Conservation (phyloP, 306 rosid species). For the Pyrus pyrifolia region DNA sequence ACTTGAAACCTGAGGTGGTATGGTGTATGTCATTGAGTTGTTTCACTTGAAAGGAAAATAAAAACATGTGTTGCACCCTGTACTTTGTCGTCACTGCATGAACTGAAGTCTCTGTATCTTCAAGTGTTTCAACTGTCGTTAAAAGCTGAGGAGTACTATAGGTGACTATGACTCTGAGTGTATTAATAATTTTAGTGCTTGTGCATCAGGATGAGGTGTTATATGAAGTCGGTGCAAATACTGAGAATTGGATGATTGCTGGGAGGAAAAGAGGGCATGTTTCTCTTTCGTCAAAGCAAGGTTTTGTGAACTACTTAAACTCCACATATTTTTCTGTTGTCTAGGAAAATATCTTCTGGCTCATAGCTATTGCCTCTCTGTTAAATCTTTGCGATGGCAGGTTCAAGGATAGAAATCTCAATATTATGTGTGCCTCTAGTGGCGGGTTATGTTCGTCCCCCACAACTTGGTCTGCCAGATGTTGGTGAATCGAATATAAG, state of each 20-base stretch:
- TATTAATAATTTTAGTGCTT: constrained; percentile 6
- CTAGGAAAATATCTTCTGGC: neutral
- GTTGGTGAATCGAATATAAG: constrained; percentile 70
- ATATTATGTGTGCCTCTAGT: constrained; percentile 83
- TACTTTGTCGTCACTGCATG: neutral
- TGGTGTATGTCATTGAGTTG: neutral
- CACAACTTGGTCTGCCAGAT: constrained; percentile 76
- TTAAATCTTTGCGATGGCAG: constrained; percentile 29
- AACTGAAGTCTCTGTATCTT: neutral
- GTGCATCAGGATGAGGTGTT: constrained; percentile 67
- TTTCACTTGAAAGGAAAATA: neutral
- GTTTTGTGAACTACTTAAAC: constrained; percentile 27
- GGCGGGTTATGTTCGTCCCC: constrained; percentile 93
- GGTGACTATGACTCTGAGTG: neutral
- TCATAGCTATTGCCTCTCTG: neutral
- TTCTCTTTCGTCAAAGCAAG: constrained; percentile 67
- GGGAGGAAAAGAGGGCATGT: constrained; percentile 96
- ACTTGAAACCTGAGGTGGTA: neutral
- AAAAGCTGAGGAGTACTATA: neutral
- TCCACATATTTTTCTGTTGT: neutral
- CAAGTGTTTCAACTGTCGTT: neutral
- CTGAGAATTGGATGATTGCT: constrained; percentile 95
- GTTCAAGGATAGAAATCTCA: constrained; percentile 79
- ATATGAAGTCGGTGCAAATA: constrained; percentile 76
- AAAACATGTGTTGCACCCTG: neutral